Evolutionary conservation across 2,329 filamentous ascomycete genomes (phyloP).

Genomic region (Ceratocystis ficicola): DNA sequence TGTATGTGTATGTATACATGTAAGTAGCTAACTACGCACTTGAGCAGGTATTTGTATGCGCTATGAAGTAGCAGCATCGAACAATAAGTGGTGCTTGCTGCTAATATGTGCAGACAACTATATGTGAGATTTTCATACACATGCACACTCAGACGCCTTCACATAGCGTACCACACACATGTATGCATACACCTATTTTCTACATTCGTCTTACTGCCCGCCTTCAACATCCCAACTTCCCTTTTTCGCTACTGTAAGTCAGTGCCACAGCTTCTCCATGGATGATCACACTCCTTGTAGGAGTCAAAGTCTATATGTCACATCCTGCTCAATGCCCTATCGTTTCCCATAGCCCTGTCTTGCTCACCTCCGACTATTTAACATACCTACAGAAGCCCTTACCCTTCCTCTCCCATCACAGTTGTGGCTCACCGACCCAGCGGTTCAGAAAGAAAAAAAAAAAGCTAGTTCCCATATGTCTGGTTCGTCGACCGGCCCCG

Average conservation of each 20-base stretch:
- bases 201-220: no score
- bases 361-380: not conserved
- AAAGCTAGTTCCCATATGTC: not conserved
- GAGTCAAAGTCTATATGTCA: conserved; percentile 2
- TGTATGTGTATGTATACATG: not conserved
- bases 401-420: not conserved
- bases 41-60: no score
- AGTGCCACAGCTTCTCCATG: conserved; percentile 1
- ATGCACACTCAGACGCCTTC: not conserved
- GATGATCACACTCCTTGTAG: not conserved
- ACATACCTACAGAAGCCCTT: not conserved
- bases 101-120: not conserved
- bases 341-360: not conserved
- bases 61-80: no score
- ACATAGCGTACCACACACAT: not conserved
- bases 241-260: not conserved
- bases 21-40: not conserved
- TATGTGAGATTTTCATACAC: not conserved
- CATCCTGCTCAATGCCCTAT: not conserved
- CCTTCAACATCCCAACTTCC: no score
- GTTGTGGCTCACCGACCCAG: conserved; percentile 2
- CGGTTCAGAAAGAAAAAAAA: not conserved
- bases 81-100: no score
- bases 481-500: not conserved
- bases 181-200: not conserved